phyloP scores from a whole-genome alignment of 1,284 basidiomycete genomes.

The Ceratobasidium sp. region DNA sequence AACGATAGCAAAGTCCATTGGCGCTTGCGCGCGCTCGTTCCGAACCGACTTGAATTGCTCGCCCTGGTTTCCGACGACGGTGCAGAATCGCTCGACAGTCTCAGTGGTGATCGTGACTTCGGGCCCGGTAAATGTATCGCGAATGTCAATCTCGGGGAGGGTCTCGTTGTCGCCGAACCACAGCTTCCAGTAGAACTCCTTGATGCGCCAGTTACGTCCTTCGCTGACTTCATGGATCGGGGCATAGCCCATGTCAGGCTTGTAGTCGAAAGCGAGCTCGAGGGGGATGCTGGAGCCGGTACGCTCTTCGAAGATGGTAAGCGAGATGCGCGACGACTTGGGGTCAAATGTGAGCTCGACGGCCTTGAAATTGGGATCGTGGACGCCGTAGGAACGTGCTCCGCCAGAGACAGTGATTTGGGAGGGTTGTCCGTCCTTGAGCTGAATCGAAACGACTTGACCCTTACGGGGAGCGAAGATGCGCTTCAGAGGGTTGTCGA shows the following conservation, averaged over 20 bases:
- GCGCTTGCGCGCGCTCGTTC: conserved; percentile 75
- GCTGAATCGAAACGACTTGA: conserved; percentile 66
- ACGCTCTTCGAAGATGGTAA: conserved; percentile 88
- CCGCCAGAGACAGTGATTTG: conserved; percentile 74
- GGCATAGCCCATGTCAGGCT: conserved; percentile 86
- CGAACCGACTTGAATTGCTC: conserved; percentile 86
- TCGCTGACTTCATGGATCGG: conserved; percentile 91
- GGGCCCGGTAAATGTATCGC: conserved; percentile 81
- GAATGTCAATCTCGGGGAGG: conserved; percentile 77
- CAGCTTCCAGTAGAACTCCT: conserved; percentile 94
- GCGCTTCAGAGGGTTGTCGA: conserved; percentile 89
- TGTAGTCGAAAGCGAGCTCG: conserved; percentile 82
- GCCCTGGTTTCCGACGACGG: conserved; percentile 90
- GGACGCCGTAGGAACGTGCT: conserved; percentile 79
- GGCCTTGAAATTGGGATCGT: conserved; percentile 81
- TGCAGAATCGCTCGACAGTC: conserved; percentile 89
- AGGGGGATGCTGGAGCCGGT: conserved; percentile 80
- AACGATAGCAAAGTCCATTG: conserved; percentile 99
- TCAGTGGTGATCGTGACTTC: conserved; percentile 78
- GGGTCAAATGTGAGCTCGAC: conserved; percentile 73
- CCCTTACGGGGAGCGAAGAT: conserved; percentile 81
- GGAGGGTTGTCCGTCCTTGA: conserved; percentile 56
- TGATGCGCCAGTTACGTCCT: conserved; percentile 90
- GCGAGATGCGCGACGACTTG: conserved; percentile 65
- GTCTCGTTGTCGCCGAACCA: conserved; percentile 89